phyloP scores from a whole-genome alignment of 768 basidiomycete species.

The Hypholoma sublateritium region DNA sequence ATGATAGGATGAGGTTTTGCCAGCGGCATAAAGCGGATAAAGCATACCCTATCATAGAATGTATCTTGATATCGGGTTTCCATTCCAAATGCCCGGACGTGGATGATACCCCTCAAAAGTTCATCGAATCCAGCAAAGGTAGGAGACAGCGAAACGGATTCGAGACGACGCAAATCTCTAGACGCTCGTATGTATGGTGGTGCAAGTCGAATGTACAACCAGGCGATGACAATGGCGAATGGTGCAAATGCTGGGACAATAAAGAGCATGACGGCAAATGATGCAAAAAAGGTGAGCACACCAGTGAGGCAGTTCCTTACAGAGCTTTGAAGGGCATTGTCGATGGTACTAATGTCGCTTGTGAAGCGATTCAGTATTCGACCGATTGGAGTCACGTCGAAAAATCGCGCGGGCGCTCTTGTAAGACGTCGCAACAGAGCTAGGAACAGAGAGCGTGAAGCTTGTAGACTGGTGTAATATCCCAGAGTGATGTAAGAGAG shows the following conservation, averaged over 20 bases:
- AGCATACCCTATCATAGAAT: constrained; percentile 54
- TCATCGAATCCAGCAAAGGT: constrained; percentile 77
- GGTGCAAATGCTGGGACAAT: constrained; percentile 66
- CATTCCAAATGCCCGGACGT: constrained; percentile 73
- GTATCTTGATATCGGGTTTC: constrained; percentile 63
- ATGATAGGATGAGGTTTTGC: neutral
- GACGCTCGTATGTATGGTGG: constrained; percentile 61
- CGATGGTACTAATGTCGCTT: constrained; percentile 74
- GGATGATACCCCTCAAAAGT: constrained; percentile 61
- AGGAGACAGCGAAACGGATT: constrained; percentile 67
- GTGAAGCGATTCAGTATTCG: constrained; percentile 81
- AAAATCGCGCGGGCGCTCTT: constrained; percentile 67
- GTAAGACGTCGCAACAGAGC: constrained; percentile 54
- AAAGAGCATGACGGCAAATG: constrained; percentile 62
- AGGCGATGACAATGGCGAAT: constrained; percentile 66
- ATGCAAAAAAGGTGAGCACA: constrained; percentile 58
- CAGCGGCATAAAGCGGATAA: neutral
- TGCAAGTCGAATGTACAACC: constrained; percentile 64
- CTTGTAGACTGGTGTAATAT: constrained; percentile 68
- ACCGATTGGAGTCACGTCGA: constrained; percentile 74
- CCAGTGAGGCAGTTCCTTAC: constrained; percentile 55
- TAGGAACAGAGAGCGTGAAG: constrained; percentile 60
- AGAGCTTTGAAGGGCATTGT: constrained; percentile 59
- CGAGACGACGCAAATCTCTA: constrained; percentile 66
- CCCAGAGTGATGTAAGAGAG: constrained; percentile 59